Evolutionary conservation across 164 flowering plant genomes (phyloP), one percentile per base, ranked within the genome.

Genomic region (Vitis rotundifolia): DNA sequence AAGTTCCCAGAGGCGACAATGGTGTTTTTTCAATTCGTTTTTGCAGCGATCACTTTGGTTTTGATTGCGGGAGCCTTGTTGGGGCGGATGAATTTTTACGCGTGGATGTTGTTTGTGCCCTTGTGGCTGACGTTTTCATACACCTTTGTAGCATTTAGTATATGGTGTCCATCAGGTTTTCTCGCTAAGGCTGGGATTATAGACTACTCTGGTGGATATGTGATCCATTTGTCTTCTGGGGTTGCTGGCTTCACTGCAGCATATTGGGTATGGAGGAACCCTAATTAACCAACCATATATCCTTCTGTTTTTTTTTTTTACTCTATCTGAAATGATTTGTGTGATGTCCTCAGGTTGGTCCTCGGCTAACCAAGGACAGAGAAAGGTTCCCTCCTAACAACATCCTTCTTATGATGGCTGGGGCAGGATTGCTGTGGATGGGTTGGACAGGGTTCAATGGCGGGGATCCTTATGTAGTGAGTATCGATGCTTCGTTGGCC

Each of bases 391-490:
- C 78, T 48, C 76, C 74, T 0, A 79, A 76, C 75, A 79, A 79
- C 77, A 76, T 79, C 15, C 68, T 79, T 19, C 63, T 76, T 6
- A 80, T 80, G 82, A 37, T 80, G 64, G 80, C 80, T 15, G 82
- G 82, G 3, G 82, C 82, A 49, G 82, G 80, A 31, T 67, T 80
- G 47, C 67, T 80, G 49, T 80, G 82, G 82, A 76, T 80, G 77
- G 82, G 82, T 0, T 80, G 82, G 80, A 71, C 80, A 14, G 80
- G 82, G n/a, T 80, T 80, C 67, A 80, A 80, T 19, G 80, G 80
- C 7, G 82, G 80, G 2, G 82, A 61, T 66, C 82, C 80, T 0
- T 68, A 61, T 14, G 73, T 18, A 11, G 78, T 64, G 3, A 68
- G 73, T 13, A 12, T 71, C 0, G 82, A 80, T 37, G 80, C 83